Conservation (phyloP, 805 yeast species). For the Teunomyces cretensis region DNA sequence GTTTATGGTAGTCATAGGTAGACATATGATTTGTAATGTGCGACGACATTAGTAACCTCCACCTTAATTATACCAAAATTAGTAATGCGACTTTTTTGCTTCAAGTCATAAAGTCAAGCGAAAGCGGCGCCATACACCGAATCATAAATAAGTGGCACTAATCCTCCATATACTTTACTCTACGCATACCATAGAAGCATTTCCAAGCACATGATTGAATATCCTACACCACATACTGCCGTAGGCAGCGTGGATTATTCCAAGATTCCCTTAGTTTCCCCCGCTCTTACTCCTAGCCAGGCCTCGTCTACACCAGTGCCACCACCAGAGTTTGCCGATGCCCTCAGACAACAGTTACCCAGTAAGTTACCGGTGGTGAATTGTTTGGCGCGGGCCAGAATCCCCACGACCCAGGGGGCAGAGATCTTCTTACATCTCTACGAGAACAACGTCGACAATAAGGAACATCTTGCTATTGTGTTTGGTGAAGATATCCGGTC, state of each 20-base stretch:
- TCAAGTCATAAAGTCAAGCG: neutral
- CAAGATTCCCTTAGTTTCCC: constrained; percentile 14
- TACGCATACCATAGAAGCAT: neutral
- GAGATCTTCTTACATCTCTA: constrained; percentile 92
- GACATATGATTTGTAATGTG: constrained; percentile 2
- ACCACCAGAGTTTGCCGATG: constrained; percentile 15
- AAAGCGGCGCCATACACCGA: neutral
- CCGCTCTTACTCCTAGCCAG: constrained; percentile 10
- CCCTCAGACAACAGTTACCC: constrained; percentile 43
- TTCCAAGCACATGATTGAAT: neutral
- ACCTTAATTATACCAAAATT: neutral
- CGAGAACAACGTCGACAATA: constrained; percentile 79
- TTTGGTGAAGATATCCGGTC: constrained; percentile 92
- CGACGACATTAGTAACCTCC: neutral
- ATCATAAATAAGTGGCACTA: too few relatives aligned
- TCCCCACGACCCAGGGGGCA: constrained; percentile 93
- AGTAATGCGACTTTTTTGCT: neutral
- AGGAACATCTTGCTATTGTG: constrained; percentile 96
- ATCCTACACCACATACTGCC: neutral
- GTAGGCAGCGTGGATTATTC: constrained; percentile 7
- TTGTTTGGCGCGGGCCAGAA: constrained; percentile 92
- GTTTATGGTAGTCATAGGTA: neutral
- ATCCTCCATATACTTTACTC: too few relatives aligned
- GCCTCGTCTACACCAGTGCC: constrained; percentile 1
- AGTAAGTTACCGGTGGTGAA: constrained; percentile 68